Evolutionary conservation across 192 early-diverging fungal genomes (phyloP), one percentile per base, ranked within the genome.

Genomic region (Umbelopsis vinacea): DNA sequence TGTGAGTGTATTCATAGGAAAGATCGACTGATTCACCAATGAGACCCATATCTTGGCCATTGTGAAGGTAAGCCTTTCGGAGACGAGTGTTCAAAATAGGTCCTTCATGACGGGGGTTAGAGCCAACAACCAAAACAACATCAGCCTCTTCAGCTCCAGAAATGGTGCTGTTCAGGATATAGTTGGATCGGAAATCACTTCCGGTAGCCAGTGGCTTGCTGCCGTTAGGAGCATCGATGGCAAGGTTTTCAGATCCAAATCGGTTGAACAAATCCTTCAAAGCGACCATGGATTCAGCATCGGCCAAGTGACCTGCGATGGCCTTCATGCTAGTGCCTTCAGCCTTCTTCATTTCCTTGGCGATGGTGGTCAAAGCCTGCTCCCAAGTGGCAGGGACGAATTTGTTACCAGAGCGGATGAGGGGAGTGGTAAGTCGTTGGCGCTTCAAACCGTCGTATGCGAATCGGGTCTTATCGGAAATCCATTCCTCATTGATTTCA

Each of bases 401-500:
- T 47, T 90, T 86, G 74, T 92, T 89, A 38, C 91, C 93, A 69
- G 89, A 76, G 72, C 94, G 91, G 67, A 98, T 81, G 75, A 99
- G 88, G 26, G 97, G 97, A 22, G 89, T 89, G 35, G 96, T 98
- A 68, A 99, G 86, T 69, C 97, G 87, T 85, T 99, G 97, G 23
- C 93, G 89, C 89, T 96, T 98, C 33, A 99, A 87, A 55, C 97
- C 97, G 79, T 99, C 97, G 74, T 88, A 95, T 50, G 92, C 90
- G 76, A 95, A 97, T 38, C 97, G 90, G 53, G 95, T 96, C 88
- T 97, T 97, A 88, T 99, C 97, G 11, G 95, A 95, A 71, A 99
- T 95, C 97, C 97, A 99, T 86, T 99, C 97, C 82, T 97, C 94
- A 82, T 99, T 99, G 79, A 99, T 84, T n/a, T 92, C 95, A 72